These are phyloP conservation scores for Carnegiea gigantea DNA, from an alignment of 179 eudicot genomes.

Conservation along the genomic window DNA sequence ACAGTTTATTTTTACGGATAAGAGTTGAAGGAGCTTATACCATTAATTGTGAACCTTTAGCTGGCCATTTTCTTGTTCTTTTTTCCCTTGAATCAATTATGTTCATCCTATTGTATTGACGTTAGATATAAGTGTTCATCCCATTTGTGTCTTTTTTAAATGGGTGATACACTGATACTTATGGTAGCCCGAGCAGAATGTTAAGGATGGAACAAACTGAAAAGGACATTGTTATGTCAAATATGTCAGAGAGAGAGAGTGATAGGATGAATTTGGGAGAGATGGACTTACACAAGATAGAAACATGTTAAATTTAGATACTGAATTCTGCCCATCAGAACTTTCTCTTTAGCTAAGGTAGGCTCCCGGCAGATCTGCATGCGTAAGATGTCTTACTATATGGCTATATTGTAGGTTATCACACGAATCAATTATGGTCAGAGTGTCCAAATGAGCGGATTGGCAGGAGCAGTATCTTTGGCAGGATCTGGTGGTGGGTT, in stretches of 20 bases:
- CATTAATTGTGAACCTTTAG: neutral
- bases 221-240: neutral
- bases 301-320: neutral
- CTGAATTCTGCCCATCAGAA: neutral
- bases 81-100: neutral
- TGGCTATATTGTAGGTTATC: conserved; percentile 57
- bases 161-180: neutral
- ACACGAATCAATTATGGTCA: conserved; percentile 94
- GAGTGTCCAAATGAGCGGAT: conserved; percentile 81
- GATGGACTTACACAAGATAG: neutral
- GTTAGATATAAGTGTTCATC: neutral
- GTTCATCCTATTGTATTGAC: neutral
- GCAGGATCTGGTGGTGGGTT: conserved; percentile 86
- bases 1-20: neutral
- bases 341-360: neutral
- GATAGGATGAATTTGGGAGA: neutral
- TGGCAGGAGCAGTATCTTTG: conserved; percentile 94
- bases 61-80: neutral
- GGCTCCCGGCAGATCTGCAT: neutral
- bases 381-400: neutral
- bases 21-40: neutral
- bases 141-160: neutral
- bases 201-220: neutral
- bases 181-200: neutral
- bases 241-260: neutral